Conservation (phyloP, 2,329 filamentous ascomycete genomes). For the Hortaea werneckii region DNA sequence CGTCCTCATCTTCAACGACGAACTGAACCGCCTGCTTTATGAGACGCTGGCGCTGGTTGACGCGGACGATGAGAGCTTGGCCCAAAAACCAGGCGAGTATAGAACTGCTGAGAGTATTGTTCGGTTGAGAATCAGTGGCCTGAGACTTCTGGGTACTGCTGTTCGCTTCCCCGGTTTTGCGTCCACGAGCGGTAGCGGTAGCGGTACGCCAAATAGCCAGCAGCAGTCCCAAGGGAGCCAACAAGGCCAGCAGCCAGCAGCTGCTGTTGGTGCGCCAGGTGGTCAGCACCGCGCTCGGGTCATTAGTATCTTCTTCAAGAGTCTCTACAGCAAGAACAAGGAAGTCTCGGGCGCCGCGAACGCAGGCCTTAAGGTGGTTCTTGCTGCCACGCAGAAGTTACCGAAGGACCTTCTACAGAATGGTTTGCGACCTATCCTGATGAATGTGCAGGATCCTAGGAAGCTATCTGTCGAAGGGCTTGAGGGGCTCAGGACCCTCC, state of each 20-base stretch:
- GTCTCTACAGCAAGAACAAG: constrained; percentile 82
- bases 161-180: constrained; percentile 90
- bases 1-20: constrained; percentile 85
- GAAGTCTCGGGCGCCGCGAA: constrained; percentile 92
- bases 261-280: constrained; percentile 14
- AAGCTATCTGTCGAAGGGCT: constrained; percentile 79
- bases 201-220: background rate
- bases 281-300: constrained; percentile 51
- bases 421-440: constrained; percentile 85
- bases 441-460: constrained; percentile 89
- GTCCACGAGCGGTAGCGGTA: constrained; percentile 46
- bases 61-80: constrained; percentile 83
- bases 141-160: constrained; percentile 83
- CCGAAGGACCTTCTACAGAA: constrained; percentile 93
- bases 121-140: constrained; percentile 81
- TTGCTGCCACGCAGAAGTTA: constrained; percentile 80
- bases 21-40: constrained; percentile 79
- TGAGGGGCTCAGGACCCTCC: constrained; percentile 77
- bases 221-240: constrained; percentile 24
- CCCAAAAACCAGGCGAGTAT: constrained; percentile 86
- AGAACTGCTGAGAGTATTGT: constrained; percentile 93
- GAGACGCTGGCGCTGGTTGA: constrained; percentile 91
- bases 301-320: constrained; percentile 96
- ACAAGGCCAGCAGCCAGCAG: constrained; percentile 33
- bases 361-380: constrained; percentile 74